Conservation (phyloP, 169 alveolate species). For the Plasmodium gonderi region DNA sequence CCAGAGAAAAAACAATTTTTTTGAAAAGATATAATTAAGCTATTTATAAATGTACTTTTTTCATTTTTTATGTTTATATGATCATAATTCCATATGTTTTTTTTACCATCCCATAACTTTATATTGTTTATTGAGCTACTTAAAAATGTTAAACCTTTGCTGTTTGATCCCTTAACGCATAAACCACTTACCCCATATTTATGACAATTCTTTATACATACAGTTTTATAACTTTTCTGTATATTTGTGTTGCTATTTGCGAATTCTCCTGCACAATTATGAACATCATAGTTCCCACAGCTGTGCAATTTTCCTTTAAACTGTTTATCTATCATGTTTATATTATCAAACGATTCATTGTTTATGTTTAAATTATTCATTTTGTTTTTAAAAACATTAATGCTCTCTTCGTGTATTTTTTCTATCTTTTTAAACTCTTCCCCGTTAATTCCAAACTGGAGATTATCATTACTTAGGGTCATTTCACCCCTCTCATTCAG, state of each 20-base stretch:
- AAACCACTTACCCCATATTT: slow-evolving; percentile 67
- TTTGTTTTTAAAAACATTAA: slow-evolving; percentile 10
- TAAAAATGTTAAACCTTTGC: slow-evolving; percentile 3
- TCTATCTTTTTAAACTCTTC: slow-evolving; percentile 20
- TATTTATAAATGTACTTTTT: slow-evolving; percentile 34
- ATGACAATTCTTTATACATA: slow-evolving; percentile 39
- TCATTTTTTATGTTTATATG: slow-evolving; percentile 31
- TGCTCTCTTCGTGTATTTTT: slow-evolving; percentile 14
- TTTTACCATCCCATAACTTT: slow-evolving; percentile 49
- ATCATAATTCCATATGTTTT: slow-evolving; percentile 50
- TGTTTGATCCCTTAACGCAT: slow-evolving; percentile 34
- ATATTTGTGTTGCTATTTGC: background rate
- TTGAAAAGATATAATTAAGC: slow-evolving; percentile 56
- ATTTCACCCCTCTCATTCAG: background rate
- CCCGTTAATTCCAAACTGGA: background rate
- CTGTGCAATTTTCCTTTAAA: background rate
- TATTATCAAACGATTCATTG: background rate
- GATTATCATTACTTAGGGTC: background rate
- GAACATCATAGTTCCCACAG: background rate
- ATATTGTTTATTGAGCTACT: slow-evolving; percentile 57
- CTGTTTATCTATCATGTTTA: background rate
- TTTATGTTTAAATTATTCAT: slow-evolving; percentile 5
- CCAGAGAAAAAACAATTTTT: slow-evolving; percentile 65
- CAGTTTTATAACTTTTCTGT: slow-evolving; percentile 20
- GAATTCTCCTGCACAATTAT: background rate